Base-by-base conservation (phyloP, 805 yeast genomes). In the Danielia reshetovae region DNA sequence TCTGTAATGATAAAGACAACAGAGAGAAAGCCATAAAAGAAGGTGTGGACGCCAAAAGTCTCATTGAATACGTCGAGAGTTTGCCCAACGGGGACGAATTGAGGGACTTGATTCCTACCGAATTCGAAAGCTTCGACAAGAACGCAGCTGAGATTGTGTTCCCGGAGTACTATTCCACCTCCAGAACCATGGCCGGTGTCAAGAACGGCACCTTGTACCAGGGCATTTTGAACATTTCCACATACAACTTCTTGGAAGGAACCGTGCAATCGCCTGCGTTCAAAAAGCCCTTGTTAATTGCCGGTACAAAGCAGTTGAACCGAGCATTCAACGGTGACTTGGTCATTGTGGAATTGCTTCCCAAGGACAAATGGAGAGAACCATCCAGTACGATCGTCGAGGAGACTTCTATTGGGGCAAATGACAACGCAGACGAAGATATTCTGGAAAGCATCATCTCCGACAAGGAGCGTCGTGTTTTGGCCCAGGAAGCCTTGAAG, bases 251-350 rank as follows among this genome's bases (percentile, higher is more conserved):
- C 51, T 68, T 89, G 38, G 96, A 93, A 62, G 98, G 95, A 32
- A 73, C 84, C 1, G 81, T 93, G 2, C 72, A 77, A 32, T 75
- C 84, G 4, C 66, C 81, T 2, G 75, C 83, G 0, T 81, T 86
- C 52, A 80, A 86, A 27, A 83, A 81, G 55, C 97, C 97, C 1
- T 68, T 93, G 19, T 65, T 90, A 26, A 68, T 93, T 24, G 61
- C 84, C 9, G 99, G 98, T 0, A 72, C 89, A 30, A 85, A 85
- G 51, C 80, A 81, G 55, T 62, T 93, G 48, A 93, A 93, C 57
- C 78, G 99, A 59, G 84, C 90, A 0, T 90, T 90, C 64, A 86
- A 85, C 49, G 89, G 96, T 18, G 99, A 93, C 53, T 74, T 79
- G 24, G 97, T 93, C 19, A 85, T 88, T 29, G 87, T 93, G 4